phyloP scores from a whole-genome alignment of 192 early-diverging fungal genomes.

The Backusella mclennaniae region DNA sequence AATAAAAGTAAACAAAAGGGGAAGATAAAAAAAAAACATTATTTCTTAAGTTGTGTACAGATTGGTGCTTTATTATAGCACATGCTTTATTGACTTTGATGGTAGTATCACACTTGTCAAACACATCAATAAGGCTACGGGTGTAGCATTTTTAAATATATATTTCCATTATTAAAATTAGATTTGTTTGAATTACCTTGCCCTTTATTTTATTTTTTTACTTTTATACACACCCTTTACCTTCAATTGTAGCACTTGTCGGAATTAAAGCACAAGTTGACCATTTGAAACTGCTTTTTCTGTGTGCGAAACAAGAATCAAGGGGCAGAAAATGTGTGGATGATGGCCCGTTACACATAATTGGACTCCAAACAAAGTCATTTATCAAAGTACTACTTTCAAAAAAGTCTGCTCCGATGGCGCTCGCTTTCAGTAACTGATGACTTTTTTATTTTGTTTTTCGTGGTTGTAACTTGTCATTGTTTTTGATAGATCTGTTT shows the following conservation, averaged over 20 bases:
- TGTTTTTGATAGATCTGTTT: no score
- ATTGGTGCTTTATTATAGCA: neutral
- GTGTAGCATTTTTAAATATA: neutral
- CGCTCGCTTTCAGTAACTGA: neutral
- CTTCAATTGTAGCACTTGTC: neutral
- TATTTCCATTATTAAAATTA: neutral
- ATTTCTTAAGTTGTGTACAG: neutral
- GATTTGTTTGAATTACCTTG: neutral
- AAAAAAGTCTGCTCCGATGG: neutral
- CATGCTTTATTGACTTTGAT: slow-evolving; percentile 17
- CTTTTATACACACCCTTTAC: neutral
- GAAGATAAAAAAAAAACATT: neutral
- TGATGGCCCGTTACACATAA: neutral
- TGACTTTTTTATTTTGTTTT: neutral
- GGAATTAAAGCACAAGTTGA: neutral
- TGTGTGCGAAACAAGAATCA: neutral
- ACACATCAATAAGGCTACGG: neutral
- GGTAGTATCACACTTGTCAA: slow-evolving; percentile 5
- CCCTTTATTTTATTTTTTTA: neutral
- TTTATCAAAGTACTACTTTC: neutral
- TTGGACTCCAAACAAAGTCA: neutral
- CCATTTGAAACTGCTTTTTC: neutral
- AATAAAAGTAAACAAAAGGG: neutral
- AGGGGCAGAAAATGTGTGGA: neutral
- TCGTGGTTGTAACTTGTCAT: neutral